phyloP scores from a whole-genome alignment of 352 stramenopile species.

The Phytophthora foliorum region DNA sequence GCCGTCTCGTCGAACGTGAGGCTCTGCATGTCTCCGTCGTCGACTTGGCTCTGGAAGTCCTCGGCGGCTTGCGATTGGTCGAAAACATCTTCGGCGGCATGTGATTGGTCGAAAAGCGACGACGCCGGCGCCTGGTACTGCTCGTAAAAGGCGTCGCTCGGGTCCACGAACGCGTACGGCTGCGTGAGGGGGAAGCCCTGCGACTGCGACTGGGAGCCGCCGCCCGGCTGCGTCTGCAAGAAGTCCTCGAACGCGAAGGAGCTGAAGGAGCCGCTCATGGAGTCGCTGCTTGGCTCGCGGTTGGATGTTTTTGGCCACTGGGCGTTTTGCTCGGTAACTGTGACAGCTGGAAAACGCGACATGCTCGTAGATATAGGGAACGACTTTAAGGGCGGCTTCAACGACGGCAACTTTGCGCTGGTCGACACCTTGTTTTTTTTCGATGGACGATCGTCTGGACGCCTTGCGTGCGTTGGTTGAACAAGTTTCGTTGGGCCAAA shows the following conservation, averaged over 20 bases:
- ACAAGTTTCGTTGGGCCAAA: not conserved
- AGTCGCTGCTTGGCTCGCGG: not conserved
- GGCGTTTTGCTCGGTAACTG: not conserved
- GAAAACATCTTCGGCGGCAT: not conserved
- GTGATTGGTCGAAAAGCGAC: slow-evolving; percentile 46
- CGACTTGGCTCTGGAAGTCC: slow-evolving; percentile 56
- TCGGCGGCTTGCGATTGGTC: slow-evolving; percentile 24
- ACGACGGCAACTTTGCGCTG: slow-evolving; percentile 7
- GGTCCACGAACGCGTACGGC: slow-evolving; percentile 81
- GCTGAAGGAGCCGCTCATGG: slow-evolving; percentile 55
- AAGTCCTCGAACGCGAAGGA: slow-evolving; percentile 67
- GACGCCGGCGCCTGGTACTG: slow-evolving; percentile 52
- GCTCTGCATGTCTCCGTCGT: slow-evolving; percentile 65
- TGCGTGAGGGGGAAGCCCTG: slow-evolving; percentile 55
- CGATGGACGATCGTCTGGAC: not conserved
- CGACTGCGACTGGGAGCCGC: slow-evolving; percentile 57
- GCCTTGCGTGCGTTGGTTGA: slow-evolving; percentile 2
- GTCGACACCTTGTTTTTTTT: not conserved
- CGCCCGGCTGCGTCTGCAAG: slow-evolving; percentile 63
- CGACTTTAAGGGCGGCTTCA: slow-evolving; percentile 8
- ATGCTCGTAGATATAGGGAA: not conserved
- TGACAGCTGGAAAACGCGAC: not conserved
- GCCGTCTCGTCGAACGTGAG: slow-evolving; percentile 78
- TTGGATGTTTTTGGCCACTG: slow-evolving; percentile 19
- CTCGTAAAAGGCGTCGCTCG: slow-evolving; percentile 72